A percentile compares a stretch with the other conserved stretches of the same genome.
phyloP scores from a whole-genome alignment of 257 asterid species.

The Nicotiana sylvestris region DNA sequence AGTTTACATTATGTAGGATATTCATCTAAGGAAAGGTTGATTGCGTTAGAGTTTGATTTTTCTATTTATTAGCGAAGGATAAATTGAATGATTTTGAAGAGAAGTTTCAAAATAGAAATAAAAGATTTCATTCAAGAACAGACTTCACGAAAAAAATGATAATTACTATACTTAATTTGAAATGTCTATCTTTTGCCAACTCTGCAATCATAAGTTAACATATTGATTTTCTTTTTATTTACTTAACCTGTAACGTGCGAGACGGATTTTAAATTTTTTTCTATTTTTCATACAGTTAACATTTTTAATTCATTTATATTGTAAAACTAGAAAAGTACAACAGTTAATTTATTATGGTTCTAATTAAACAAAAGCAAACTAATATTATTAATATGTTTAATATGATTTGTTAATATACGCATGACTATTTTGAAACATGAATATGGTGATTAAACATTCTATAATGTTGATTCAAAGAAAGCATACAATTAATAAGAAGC shows the following conservation, averaged over 20 bases:
- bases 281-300: neutral
- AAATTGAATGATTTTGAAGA: neutral
- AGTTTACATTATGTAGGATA: neutral
- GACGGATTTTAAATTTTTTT: neutral
- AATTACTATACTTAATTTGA: neutral
- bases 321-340: neutral
- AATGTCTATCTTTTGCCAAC: neutral
- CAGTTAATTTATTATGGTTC: neutral
- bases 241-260: neutral
- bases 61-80: neutral
- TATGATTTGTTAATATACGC: neutral
- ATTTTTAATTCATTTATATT: neutral
- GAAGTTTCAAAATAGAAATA: neutral
- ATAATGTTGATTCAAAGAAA: neutral
- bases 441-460: neutral
- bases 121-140: neutral
- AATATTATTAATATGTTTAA: neutral
- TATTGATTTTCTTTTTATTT: neutral
- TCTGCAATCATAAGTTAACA: neutral
- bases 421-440: neutral
- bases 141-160: neutral
- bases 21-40: neutral
- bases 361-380: neutral
- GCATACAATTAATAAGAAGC: neutral
- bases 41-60: neutral